Evolutionary conservation across 2,329 filamentous ascomycete species (phyloP), one percentile per base, ranked within the genome.

Genomic region (Sarocladiaceae sp.): DNA sequence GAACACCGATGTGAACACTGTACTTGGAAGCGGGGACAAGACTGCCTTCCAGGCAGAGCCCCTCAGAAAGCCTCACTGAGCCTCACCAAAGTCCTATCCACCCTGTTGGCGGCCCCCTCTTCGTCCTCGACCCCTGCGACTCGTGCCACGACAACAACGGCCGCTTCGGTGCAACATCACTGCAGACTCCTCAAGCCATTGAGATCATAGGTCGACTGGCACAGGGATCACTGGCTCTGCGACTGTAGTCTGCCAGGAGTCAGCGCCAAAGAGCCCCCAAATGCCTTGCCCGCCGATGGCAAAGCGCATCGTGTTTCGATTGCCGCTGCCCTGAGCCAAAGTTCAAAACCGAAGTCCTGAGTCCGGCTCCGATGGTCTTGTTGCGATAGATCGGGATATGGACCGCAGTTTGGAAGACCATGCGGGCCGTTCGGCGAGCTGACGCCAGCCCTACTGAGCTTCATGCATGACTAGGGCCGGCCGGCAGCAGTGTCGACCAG

Each of bases 391-490:
- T 20, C 22, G 37, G 20, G 23, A 26, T 22, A 44, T 26, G n/a
- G 23, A n/a, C 23, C 22, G 23, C n/a, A n/a, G n/a, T n/a, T n/a
- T 44, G 13, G 17, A 12, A 44, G 40, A 7, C 3, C 12, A 22
- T n/a, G 15, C 40, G 11, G 40, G 22, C 15, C 15, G 33, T 17
- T n/a, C 18, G 18, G 8, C 15, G 6, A n/a, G 6, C 40, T 26
- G 22, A 26, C 17, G 40, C 22, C 23, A 26, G 40, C 22, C 40
- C 20, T 25, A 26, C 8, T 7, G 12, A 44, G 22, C 40, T n/a
- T 12, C 40, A 44, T 44, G 40, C 23, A 44, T 44, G 40, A 26
- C 18, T 44, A 26, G 40, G 40, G 40, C 23, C n/a, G n/a, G 22
- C 22, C 13, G 35, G 40, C 40, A n/a, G 22, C 40, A 26, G 8